Evolutionary conservation across 768 basidiomycete species (phyloP), one percentile per base, ranked within the genome.

Genomic region (Russula emetica): DNA sequence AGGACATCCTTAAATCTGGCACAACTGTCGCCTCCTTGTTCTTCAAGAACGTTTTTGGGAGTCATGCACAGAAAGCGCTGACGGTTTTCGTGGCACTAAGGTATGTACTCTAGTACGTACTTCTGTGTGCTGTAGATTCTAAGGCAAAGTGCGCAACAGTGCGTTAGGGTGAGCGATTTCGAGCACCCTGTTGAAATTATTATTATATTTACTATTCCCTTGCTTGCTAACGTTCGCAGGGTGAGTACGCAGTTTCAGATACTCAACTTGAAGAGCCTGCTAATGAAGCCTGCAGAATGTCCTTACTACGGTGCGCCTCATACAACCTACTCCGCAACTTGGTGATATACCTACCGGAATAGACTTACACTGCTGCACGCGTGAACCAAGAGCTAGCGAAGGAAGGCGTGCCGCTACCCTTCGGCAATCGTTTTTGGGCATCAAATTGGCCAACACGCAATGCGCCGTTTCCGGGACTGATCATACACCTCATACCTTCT

Each of bases 351-450:
- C 26, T 14, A 20, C 9, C 34, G 14, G 26, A 16, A 4, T 54
- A 83, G 82, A 81, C 83, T 0, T 85, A 80, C 66, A 71, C 81
- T 16, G 77, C 80, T 2, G 72, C 80, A 0, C 78, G 80, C 20
- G 76, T 85, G 5, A 84, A 84, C 63, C 84, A 85, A 74, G 84
- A 85, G 56, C 78, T 85, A 3, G 84, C 84, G 2, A 85, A 85
- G 65, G 84, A 84, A 69, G 84, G 84, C 1, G 74, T 85, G n/a
- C 83, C 83, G n/a, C 76, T 85, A 0, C 83, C 83, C 0, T 83
- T 83, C 58, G 82, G 82, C 2, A 84, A 82, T 66, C 76, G 71
- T 34, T 82, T 85, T 67, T 84, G 83, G 83, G 84, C 84, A 1
- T 84, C 82, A 1, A 85, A 84, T 68, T 83, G 82, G 83, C 82